Conservation (phyloP, 2,329 filamentous ascomycete species). For the Pseudogymnoascus sp. region DNA sequence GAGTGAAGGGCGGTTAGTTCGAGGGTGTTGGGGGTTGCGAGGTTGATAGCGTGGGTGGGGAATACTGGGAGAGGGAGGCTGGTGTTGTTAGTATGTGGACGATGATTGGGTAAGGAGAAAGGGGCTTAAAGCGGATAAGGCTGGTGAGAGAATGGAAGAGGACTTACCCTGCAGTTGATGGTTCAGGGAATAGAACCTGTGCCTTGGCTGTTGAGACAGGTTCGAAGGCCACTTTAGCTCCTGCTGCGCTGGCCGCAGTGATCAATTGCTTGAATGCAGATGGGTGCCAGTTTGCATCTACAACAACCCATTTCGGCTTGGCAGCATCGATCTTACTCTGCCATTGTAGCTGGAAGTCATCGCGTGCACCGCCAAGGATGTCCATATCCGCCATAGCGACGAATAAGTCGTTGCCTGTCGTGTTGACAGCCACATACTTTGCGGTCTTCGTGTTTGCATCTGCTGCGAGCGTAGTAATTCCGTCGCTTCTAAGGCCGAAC, state of each 20-base stretch:
- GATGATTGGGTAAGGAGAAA: not conserved
- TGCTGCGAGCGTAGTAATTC: constrained; percentile 37
- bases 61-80: constrained; percentile 33
- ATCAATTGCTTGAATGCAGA: constrained; percentile 62
- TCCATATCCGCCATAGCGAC: constrained; percentile 92
- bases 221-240: constrained; percentile 67
- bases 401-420: constrained; percentile 72
- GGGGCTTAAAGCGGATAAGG: not conserved
- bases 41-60: constrained; percentile 57
- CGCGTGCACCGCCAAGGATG: constrained; percentile 39
- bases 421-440: constrained; percentile 88
- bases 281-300: constrained; percentile 81
- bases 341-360: constrained; percentile 51
- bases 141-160: no score
- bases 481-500: constrained; percentile 56
- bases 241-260: constrained; percentile 46
- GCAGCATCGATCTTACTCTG: constrained; percentile 47
- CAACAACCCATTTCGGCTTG: constrained; percentile 67
- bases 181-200: constrained; percentile 52
- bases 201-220: constrained; percentile 82
- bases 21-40: constrained; percentile 74
- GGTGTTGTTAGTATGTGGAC: not conserved
- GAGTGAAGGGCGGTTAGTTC: constrained; percentile 76
- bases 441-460: constrained; percentile 58
- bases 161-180: constrained; percentile 3